These are phyloP conservation scores for Chrysoporthe austroafricana DNA, from an alignment of 2,329 filamentous ascomycete species.

Conservation along the genomic window DNA sequence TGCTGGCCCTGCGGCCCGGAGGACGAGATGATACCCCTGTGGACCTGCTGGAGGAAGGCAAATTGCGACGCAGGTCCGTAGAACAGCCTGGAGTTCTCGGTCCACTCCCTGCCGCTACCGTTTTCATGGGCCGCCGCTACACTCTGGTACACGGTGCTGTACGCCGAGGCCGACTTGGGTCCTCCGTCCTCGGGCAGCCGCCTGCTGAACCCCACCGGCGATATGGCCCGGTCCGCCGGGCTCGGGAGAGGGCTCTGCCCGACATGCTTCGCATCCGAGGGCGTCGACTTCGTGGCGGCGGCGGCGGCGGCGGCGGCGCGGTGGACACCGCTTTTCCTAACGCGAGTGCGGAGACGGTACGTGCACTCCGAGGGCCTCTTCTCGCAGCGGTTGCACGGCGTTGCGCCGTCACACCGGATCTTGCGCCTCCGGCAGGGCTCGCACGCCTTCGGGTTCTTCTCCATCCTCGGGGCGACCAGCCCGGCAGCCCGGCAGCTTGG, in stretches of 20 bases:
- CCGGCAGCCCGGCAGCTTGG: too few species aligned
- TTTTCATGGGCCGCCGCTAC: slow-evolving; percentile 26
- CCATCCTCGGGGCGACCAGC: slow-evolving; percentile 12
- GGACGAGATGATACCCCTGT: slow-evolving; percentile 34
- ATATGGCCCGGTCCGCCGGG: not conserved
- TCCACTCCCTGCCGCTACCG: slow-evolving; percentile 15
- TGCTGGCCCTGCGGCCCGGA: slow-evolving; percentile 23
- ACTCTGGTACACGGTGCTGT: slow-evolving; percentile 25
- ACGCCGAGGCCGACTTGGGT: slow-evolving; percentile 16
- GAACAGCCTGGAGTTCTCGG: slow-evolving; percentile 24
- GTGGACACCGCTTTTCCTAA: slow-evolving; percentile 23
- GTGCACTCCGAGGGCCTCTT: slow-evolving; percentile 25
- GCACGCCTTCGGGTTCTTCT: slow-evolving; percentile 31
- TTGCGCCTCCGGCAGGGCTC: slow-evolving; percentile 29
- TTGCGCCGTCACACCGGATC: slow-evolving; percentile 28
- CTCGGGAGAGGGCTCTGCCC: not conserved
- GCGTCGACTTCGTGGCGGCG: not conserved
- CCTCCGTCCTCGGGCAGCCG: slow-evolving; percentile 9
- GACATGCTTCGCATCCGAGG: not conserved
- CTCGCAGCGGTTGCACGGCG: slow-evolving; percentile 29
- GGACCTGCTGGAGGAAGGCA: slow-evolving; percentile 38
- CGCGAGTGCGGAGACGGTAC: slow-evolving; percentile 29
- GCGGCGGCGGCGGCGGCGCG: slow-evolving; percentile 5
- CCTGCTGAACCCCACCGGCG: slow-evolving; percentile 4
- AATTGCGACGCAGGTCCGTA: slow-evolving; percentile 31